Evolutionary conservation across 2,329 filamentous ascomycete species (phyloP).

Genomic region (Neopestalotiopsis sp.): DNA sequence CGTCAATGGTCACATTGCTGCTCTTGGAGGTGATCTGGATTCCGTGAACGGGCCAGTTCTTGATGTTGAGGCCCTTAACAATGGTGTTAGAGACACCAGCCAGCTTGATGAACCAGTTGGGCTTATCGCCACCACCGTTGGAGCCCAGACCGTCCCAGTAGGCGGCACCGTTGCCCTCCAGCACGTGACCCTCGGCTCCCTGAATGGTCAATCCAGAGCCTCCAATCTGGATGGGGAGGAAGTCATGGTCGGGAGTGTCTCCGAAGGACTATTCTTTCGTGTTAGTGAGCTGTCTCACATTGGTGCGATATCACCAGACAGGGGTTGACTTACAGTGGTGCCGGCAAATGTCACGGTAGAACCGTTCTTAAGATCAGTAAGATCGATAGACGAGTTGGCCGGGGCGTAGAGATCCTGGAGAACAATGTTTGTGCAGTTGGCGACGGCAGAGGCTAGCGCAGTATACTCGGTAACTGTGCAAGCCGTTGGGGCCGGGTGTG

Average conservation of each 20-base stretch:
- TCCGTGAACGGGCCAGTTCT: slow-evolving; percentile 30
- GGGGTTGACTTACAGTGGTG: slow-evolving; percentile 19
- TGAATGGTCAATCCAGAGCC: slow-evolving; percentile 25
- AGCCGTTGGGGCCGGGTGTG: not conserved
- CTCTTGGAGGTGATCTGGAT: slow-evolving; percentile 10
- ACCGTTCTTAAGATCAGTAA: slow-evolving; percentile 36
- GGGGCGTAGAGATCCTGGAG: slow-evolving; percentile 41
- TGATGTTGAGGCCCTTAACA: slow-evolving; percentile 36
- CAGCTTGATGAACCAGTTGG: slow-evolving; percentile 40
- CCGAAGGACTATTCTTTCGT: not conserved
- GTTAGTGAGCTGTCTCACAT: not conserved
- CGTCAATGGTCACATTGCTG: slow-evolving; percentile 5
- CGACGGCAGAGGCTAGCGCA: slow-evolving; percentile 23
- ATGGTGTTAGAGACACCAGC: slow-evolving; percentile 48
- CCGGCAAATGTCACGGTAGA: slow-evolving; percentile 34
- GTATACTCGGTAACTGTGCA: slow-evolving; percentile 7
- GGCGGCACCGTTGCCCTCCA: slow-evolving; percentile 22
- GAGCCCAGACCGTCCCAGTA: slow-evolving; percentile 17
- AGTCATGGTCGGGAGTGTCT: slow-evolving; percentile 9
- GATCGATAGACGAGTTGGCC: slow-evolving; percentile 40
- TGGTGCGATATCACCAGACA: not conserved
- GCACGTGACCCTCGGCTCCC: slow-evolving; percentile 24
- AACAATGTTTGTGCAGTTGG: slow-evolving; percentile 41
- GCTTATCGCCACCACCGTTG: slow-evolving; percentile 12
- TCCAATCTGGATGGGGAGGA: slow-evolving; percentile 21